Evolutionary conservation across 805 yeast genomes (phyloP).

Genomic region (Blastobotrys peoriensis): DNA sequence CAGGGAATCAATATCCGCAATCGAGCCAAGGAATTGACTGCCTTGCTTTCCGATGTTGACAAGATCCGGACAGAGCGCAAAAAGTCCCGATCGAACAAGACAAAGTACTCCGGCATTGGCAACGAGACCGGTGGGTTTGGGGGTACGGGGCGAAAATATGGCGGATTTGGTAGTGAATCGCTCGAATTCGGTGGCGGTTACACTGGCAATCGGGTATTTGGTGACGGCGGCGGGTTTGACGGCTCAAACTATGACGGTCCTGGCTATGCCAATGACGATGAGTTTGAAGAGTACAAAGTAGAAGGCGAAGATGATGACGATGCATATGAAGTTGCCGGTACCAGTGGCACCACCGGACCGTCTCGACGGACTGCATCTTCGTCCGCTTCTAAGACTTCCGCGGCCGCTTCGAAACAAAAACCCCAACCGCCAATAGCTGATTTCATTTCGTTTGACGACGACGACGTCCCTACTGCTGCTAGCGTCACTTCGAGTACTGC

Average conservation of each 20-base stretch:
- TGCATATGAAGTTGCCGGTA: slow-evolving; percentile 7
- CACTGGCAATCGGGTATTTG: slow-evolving; percentile 32
- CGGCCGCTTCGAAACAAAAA: slow-evolving; percentile 2
- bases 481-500: slow-evolving; percentile 16
- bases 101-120: slow-evolving; percentile 77
- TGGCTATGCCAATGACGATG: slow-evolving; percentile 29
- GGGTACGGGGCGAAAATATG: slow-evolving; percentile 30
- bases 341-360: slow-evolving; percentile 7
- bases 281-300: slow-evolving; percentile 35
- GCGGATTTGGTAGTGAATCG: slow-evolving; percentile 32
- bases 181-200: slow-evolving; percentile 31
- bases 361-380: background rate
- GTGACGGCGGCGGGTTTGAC: slow-evolving; percentile 37
- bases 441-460: slow-evolving; percentile 23
- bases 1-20: slow-evolving; percentile 95
- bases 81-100: slow-evolving; percentile 79
- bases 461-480: slow-evolving; percentile 17
- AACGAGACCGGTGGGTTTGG: slow-evolving; percentile 31
- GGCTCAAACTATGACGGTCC: slow-evolving; percentile 31
- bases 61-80: slow-evolving; percentile 77
- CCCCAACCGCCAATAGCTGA: slow-evolving; percentile 17
- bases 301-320: slow-evolving; percentile 11
- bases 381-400: background rate
- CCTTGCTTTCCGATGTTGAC: slow-evolving; percentile 68
- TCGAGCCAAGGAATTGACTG: slow-evolving; percentile 71